phyloP scores from a whole-genome alignment of 768 basidiomycete genomes.

The Dacryopinax spathularia region DNA sequence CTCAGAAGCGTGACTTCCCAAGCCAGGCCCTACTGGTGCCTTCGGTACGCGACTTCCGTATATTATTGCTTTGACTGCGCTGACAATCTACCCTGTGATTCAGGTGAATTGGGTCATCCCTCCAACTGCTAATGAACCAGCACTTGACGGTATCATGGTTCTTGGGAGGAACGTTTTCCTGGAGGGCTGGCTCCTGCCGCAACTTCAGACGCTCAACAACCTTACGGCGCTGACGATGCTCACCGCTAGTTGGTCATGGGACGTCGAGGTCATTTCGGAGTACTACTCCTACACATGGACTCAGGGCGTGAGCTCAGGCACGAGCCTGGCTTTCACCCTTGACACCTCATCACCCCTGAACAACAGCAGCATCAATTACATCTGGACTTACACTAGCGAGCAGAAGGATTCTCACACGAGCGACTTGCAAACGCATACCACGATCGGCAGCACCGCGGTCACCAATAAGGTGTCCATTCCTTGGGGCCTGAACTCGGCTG shows the following conservation, averaged over 20 bases:
- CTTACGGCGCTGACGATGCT: background rate
- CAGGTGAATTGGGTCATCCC: background rate
- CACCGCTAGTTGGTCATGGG: background rate
- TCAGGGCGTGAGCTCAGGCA: background rate
- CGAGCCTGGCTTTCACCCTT: background rate
- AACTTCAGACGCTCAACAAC: background rate
- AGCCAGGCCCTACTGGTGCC: background rate
- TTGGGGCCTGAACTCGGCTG: background rate
- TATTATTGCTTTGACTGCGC: background rate
- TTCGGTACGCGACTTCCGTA: background rate
- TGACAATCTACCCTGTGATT: too few species aligned
- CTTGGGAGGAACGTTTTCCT: background rate
- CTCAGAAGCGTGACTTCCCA: background rate
- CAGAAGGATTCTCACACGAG: background rate
- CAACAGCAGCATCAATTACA: background rate
- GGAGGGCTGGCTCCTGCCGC: background rate
- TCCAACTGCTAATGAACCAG: background rate
- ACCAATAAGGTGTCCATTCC: background rate
- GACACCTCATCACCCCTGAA: background rate
- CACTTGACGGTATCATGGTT: background rate
- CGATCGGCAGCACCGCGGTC: background rate
- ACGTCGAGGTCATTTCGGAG: background rate
- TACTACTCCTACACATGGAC: background rate
- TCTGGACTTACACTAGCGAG: background rate
- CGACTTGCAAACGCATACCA: background rate